Evolutionary conservation across 441 rosid species (phyloP).

Genomic region (Pelargonium citronellum): DNA sequence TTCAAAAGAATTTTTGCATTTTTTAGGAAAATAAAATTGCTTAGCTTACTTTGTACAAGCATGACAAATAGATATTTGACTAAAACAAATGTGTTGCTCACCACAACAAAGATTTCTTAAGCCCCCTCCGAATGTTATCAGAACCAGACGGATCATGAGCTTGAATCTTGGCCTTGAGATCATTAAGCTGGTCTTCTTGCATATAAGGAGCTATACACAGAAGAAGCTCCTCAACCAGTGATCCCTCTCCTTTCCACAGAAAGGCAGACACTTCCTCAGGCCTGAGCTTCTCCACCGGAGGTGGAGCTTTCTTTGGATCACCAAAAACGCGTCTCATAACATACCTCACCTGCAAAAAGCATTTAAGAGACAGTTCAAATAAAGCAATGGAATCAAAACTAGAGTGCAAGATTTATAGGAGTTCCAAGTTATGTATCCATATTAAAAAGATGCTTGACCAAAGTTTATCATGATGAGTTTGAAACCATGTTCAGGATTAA

Average conservation of each 20-base stretch:
- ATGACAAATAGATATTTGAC: constrained; percentile 13
- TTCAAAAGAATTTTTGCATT: constrained; percentile 26
- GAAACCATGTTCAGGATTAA: too few species aligned
- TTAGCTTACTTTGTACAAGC: constrained; percentile 13
- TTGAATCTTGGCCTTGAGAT: constrained; percentile 62
- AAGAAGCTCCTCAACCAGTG: constrained; percentile 84
- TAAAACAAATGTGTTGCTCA: constrained; percentile 32
- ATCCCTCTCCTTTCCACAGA: constrained; percentile 89
- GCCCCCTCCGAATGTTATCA: constrained; percentile 55
- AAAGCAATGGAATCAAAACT: background rate
- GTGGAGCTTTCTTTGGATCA: constrained; percentile 95
- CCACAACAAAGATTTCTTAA: constrained; percentile 88
- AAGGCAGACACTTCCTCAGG: constrained; percentile 69
- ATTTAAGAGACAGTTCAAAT: constrained; percentile 12
- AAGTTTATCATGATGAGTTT: too few species aligned
- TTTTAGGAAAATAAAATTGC: constrained; percentile 11
- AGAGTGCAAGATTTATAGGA: too few species aligned
- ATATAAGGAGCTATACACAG: constrained; percentile 70
- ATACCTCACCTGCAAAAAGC: constrained; percentile 72
- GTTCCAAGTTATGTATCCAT: too few species aligned
- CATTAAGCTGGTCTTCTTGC: constrained; percentile 54
- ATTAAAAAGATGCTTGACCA: too few species aligned
- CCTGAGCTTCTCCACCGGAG: constrained; percentile 79
- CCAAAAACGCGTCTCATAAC: constrained; percentile 87
- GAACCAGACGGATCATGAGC: constrained; percentile 68